A percentile compares a stretch with the other conserved stretches of the same genome.
These are phyloP conservation scores for Caloboletus inedulis DNA, from an alignment of 1,284 basidiomycete genomes.

Conservation along the genomic window DNA sequence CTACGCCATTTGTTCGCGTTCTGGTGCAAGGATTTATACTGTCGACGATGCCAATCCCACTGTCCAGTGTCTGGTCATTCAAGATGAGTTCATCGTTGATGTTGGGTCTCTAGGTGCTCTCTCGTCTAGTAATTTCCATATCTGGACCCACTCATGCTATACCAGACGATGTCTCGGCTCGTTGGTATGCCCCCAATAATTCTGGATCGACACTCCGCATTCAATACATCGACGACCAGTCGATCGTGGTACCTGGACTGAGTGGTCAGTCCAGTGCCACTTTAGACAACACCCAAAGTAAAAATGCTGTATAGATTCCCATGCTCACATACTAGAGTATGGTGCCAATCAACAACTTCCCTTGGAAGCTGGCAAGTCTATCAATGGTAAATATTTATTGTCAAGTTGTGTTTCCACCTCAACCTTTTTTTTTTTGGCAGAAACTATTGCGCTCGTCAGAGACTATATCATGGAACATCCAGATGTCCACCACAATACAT, in stretches of 20 bases:
- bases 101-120: constrained; percentile 56
- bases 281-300: constrained; percentile 1
- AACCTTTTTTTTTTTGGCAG: constrained; percentile 33
- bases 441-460: constrained; percentile 63
- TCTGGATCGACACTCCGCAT: constrained; percentile 35
- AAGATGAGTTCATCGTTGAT: constrained; percentile 47
- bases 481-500: constrained; percentile 50
- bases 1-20: constrained; percentile 60
- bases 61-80: constrained; percentile 59
- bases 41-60: constrained; percentile 50
- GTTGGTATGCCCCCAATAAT: constrained; percentile 35
- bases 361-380: constrained; percentile 61
- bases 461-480: constrained; percentile 61
- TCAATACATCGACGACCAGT: constrained; percentile 49
- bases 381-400: constrained; percentile 42
- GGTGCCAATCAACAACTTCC: constrained; percentile 63
- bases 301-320: constrained; percentile 58
- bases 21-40: constrained; percentile 53
- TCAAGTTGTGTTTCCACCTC: not conserved
- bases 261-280: constrained; percentile 46
- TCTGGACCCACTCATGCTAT: not conserved
- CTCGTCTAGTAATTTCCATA: not conserved
- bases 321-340: constrained; percentile 77
- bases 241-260: constrained; percentile 65
- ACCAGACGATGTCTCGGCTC: constrained; percentile 44